phyloP scores from a whole-genome alignment of 108 stramenopile genomes.

The Pseudonitzschia pungens region DNA sequence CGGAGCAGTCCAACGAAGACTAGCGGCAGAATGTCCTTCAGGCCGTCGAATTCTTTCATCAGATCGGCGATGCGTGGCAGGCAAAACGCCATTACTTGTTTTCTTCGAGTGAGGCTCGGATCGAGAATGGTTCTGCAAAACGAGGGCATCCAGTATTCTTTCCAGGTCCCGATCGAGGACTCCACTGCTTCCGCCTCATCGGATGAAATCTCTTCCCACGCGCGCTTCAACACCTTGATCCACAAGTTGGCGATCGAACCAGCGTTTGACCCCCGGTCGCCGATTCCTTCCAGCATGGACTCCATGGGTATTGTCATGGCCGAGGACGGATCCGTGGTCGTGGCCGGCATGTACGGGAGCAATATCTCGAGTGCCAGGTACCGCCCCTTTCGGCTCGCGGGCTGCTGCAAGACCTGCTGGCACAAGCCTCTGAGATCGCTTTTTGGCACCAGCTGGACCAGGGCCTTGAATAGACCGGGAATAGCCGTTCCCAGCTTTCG shows the following conservation, averaged over 20 bases:
- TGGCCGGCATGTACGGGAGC: conserved; percentile 37
- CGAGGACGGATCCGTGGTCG: not conserved
- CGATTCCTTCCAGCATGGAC: conserved; percentile 54
- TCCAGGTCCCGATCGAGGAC: conserved; percentile 29
- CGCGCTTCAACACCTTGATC: conserved; percentile 39
- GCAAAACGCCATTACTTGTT: conserved; percentile 56
- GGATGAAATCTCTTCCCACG: conserved; percentile 16
- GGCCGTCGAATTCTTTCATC: conserved; percentile 17
- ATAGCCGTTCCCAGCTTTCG: conserved; percentile 51
- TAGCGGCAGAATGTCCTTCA: conserved; percentile 21
- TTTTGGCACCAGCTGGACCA: conserved; percentile 37
- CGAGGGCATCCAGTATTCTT: conserved; percentile 42
- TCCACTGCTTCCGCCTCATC: not conserved
- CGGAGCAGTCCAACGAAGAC: conserved; percentile 29
- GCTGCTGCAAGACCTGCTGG: conserved; percentile 40
- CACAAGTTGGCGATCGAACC: conserved; percentile 62
- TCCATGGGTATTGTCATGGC: conserved; percentile 5
- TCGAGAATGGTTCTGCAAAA: conserved; percentile 41
- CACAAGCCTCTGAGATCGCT: conserved; percentile 28
- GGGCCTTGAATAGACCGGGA: conserved; percentile 45
- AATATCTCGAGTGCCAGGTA: conserved; percentile 64
- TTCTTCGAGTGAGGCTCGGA: conserved; percentile 32
- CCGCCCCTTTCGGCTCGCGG: conserved; percentile 55
- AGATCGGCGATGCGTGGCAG: conserved; percentile 38
- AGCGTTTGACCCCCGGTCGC: conserved; percentile 47